Evolutionary conservation across 108 stramenopile genomes (phyloP), one percentile per base, ranked within the genome.

Genomic region (Cyclotella sp.): DNA sequence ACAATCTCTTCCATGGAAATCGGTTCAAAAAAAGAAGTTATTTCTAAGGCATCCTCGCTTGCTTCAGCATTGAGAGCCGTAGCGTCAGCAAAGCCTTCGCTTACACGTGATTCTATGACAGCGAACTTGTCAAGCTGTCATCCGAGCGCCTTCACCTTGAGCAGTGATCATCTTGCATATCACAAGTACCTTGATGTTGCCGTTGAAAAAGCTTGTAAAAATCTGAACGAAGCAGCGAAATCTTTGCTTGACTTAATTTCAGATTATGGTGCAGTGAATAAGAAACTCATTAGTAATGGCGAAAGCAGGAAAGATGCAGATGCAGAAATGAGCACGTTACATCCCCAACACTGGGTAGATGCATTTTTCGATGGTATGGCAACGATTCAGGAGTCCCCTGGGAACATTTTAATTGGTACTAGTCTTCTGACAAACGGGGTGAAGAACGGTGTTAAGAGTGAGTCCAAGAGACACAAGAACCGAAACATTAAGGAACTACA

Each of bases 11-110:
- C 72, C 45, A 16, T 67, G 9, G 65, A 67, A 21, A 10, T 24
- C 12, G 45, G 43, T 22, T 53, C 57, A 3, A 47, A 59, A 41
- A 45, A 41, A n/a, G 18, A 51, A 10, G 22, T 61, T n/a, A n/a
- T 39, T 57, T 62, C 27, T 27, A 47, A 44, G 14, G 42, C 49
- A 34, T 45, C 63, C 8, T 77, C 82, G 12, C 70, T 83, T 27
- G 82, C 76, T 19, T 73, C 70, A 30, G 72, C 76, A 19, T 63
- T 83, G 58, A 73, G 76, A 73, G 45, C 66, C 54, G 72, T 47
- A 47, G 82, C 82, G 14, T 55, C 63, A 72, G 67, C 70, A 5
- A 28, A 58, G 66, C 30, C 67, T n/a, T 39, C 41, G 49, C 26
- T 27, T 55, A 27, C 51, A 16, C 49, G 59, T 28, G 49, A 39